A percentile compares a stretch with the other conserved stretches of the same genome.
These are phyloP conservation scores for Tylopilus felleus DNA, from an alignment of 768 basidiomycete genomes.

Conservation along the genomic window DNA sequence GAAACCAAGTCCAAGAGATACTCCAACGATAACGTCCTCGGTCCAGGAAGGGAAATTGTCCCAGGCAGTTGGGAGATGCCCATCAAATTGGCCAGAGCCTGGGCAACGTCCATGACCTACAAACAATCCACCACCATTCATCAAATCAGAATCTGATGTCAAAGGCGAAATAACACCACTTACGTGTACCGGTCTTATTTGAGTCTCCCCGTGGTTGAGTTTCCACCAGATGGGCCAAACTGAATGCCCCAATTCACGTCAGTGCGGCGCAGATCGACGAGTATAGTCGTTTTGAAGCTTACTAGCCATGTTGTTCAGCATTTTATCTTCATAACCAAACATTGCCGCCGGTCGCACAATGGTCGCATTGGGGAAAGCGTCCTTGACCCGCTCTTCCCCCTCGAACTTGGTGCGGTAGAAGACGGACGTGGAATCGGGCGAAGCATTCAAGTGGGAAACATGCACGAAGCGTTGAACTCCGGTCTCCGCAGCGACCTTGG, in stretches of 20 bases:
- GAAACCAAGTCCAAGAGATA: conserved; percentile 76
- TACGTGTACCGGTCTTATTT: conserved; percentile 90
- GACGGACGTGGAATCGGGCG: conserved; percentile 67
- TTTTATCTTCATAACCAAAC: conserved; percentile 94
- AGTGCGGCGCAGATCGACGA: conserved; percentile 10
- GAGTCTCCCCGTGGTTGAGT: conserved; percentile 84
- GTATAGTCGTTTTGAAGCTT: conserved; percentile 32
- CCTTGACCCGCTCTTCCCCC: conserved; percentile 84
- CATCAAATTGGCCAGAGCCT: conserved; percentile 81
- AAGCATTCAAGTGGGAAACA: conserved; percentile 93
- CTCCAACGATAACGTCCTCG: conserved; percentile 79
- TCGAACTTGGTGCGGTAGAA: conserved; percentile 89
- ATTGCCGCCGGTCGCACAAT: conserved; percentile 82
- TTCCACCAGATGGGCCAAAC: conserved; percentile 94
- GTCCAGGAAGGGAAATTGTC: conserved; percentile 84
- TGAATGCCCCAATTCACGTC: conserved; percentile 9
- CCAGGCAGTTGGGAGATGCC: conserved; percentile 56
- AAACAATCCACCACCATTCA: conserved; percentile 8
- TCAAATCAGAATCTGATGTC: conserved; percentile 12
- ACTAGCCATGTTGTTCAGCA: conserved; percentile 91
- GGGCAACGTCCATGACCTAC: conserved; percentile 91
- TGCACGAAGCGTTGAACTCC: conserved; percentile 88
- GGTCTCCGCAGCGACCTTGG: conserved; percentile 68
- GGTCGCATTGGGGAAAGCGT: conserved; percentile 80
- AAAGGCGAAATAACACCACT: conserved; percentile 32